These are phyloP conservation scores for Komagataella pastoris DNA, from an alignment of 805 yeast genomes.

Conservation along the genomic window DNA sequence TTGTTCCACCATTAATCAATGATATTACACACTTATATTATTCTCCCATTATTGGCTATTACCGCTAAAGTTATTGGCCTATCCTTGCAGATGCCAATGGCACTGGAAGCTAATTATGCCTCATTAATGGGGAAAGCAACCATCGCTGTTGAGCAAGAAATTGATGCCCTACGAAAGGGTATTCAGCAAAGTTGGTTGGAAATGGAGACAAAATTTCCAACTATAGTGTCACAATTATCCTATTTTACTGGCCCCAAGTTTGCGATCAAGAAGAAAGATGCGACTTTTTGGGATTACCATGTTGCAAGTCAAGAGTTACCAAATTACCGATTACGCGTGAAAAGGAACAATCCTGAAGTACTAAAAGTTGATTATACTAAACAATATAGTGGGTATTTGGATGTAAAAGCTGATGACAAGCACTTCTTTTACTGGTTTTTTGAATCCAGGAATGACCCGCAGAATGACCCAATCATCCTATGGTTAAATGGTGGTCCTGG, in stretches of 20 bases:
- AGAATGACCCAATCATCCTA: conserved; percentile 68
- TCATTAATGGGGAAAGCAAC: conserved; percentile 22
- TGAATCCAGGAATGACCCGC: conserved; percentile 83
- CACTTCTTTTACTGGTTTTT: conserved; percentile 78
- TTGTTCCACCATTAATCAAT: background rate
- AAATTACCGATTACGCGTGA: conserved; percentile 44
- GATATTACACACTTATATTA: background rate
- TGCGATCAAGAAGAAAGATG: conserved; percentile 18
- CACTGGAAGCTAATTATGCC: background rate
- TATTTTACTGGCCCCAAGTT: conserved; percentile 37
- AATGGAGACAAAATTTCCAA: conserved; percentile 47
- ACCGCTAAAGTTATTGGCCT: background rate
- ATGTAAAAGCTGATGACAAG: conserved; percentile 70
- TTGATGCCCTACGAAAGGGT: conserved; percentile 32
- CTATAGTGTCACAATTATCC: conserved; percentile 33
- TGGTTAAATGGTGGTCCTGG: conserved; percentile 98
- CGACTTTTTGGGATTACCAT: conserved; percentile 19
- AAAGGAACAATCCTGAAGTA: conserved; percentile 41
- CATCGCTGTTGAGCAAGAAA: conserved; percentile 34
- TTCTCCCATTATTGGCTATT: background rate
- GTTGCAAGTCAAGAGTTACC: conserved; percentile 17
- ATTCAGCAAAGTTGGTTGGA: conserved; percentile 48
- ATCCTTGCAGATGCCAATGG: background rate
- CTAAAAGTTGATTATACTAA: conserved; percentile 74
- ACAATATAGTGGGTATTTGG: conserved; percentile 80